Evolutionary conservation across 371 early-diverging fungal species (phyloP).

Genomic region (Mucor racemosus): DNA sequence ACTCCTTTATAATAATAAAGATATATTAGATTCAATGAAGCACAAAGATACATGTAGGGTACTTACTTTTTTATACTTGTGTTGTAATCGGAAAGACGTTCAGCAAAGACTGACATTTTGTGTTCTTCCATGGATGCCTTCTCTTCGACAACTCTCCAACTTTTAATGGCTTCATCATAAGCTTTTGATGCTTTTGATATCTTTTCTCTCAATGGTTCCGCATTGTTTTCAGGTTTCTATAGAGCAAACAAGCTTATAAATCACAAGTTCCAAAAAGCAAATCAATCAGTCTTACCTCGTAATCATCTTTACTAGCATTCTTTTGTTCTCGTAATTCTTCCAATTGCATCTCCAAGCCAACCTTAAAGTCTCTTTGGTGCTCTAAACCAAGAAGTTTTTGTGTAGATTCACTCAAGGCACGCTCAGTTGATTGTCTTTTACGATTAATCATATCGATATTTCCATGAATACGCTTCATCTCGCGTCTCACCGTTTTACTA

Average conservation of each 20-base stretch:
- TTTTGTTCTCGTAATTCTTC: slow-evolving; percentile 35
- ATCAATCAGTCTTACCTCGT: slow-evolving; percentile 10
- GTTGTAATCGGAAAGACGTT: slow-evolving; percentile 21
- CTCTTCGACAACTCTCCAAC: slow-evolving; percentile 19
- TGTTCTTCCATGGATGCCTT: slow-evolving; percentile 8
- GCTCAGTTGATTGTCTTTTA: slow-evolving; percentile 53
- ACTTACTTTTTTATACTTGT: slow-evolving; percentile 23
- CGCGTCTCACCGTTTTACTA: slow-evolving; percentile 39
- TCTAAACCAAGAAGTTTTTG: slow-evolving; percentile 42
- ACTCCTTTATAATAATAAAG: slow-evolving; percentile 9
- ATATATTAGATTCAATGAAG: too few species aligned
- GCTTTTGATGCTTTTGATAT: slow-evolving; percentile 33
- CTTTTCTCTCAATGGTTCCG: slow-evolving; percentile 24
- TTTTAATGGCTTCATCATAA: slow-evolving; percentile 33
- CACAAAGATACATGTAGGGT: too few species aligned
- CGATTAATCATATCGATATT: slow-evolving; percentile 48
- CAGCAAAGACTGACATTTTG: slow-evolving; percentile 9
- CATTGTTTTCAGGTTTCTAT: slow-evolving; percentile 16
- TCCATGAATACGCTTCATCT: slow-evolving; percentile 58
- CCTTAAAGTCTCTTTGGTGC: slow-evolving; percentile 25
- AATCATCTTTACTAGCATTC: slow-evolving; percentile 12
- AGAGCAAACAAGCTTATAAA: neutral
- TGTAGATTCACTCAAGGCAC: slow-evolving; percentile 49
- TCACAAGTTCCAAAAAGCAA: too few species aligned
- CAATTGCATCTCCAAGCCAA: slow-evolving; percentile 15